phyloP scores from a whole-genome alignment of 352 stramenopile species.

The Pythium coloratum region DNA sequence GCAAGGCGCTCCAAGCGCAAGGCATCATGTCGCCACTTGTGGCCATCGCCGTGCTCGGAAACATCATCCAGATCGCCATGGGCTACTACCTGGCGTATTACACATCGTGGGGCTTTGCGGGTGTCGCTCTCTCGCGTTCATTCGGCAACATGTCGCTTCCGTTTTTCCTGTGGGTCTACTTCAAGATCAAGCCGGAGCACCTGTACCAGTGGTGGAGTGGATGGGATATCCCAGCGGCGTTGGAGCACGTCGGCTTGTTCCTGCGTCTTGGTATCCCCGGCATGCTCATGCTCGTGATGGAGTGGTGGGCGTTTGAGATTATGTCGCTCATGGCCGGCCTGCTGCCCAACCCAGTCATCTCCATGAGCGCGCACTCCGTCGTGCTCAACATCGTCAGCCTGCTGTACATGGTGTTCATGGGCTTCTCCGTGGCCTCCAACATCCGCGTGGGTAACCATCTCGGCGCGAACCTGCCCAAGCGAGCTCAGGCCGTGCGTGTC shows the following conservation, averaged over 20 bases:
- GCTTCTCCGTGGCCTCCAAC: constrained; percentile 60
- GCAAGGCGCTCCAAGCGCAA: constrained; percentile 65
- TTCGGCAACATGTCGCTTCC: constrained; percentile 60
- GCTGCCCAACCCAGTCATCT: constrained; percentile 57
- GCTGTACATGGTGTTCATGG: constrained; percentile 82
- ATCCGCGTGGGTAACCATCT: constrained; percentile 79
- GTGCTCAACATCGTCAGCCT: constrained; percentile 68
- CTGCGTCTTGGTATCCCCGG: constrained; percentile 61
- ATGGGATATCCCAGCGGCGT: constrained; percentile 53
- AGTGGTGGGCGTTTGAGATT: constrained; percentile 79
- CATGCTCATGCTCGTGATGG: constrained; percentile 69
- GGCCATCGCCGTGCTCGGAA: constrained; percentile 44
- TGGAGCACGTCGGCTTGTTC: constrained; percentile 58
- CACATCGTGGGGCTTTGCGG: constrained; percentile 74
- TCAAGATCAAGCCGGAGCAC: constrained; percentile 36
- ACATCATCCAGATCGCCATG: constrained; percentile 53
- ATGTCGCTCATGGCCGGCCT: constrained; percentile 74
- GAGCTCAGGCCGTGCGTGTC: constrained; percentile 53
- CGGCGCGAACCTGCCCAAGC: constrained; percentile 59
- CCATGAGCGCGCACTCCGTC: constrained; percentile 71
- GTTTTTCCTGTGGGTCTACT: constrained; percentile 56
- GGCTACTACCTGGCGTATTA: constrained; percentile 78
- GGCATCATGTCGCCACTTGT: constrained; percentile 65
- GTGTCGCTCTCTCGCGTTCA: constrained; percentile 65
- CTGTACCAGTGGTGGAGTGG: constrained; percentile 59